phyloP scores from a whole-genome alignment of 73 alveolate genomes.

The Urostyla sp. region DNA sequence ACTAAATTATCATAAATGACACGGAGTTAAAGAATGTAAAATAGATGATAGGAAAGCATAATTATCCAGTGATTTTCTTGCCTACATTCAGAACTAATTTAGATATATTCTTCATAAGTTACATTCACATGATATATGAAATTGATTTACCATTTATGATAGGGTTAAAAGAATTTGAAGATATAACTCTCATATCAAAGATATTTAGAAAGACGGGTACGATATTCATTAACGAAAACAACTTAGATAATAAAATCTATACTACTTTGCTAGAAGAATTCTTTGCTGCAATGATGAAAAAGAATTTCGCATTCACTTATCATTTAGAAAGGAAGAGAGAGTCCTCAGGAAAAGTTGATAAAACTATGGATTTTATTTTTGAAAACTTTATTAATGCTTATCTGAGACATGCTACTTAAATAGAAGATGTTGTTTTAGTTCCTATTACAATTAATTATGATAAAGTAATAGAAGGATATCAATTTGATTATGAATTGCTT shows the following conservation, averaged over 20 bases:
- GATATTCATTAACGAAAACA: conserved; percentile 76
- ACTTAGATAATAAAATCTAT: conserved; percentile 68
- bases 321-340: conserved; percentile 92
- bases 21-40: conserved; percentile 65
- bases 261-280: conserved; percentile 83
- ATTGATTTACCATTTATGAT: conserved; percentile 85
- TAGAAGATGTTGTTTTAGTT: conserved; percentile 76
- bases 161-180: conserved; percentile 86
- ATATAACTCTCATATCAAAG: conserved; percentile 74
- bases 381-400: conserved; percentile 77
- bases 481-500: conserved; percentile 88
- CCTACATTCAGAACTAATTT: conserved; percentile 91
- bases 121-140: conserved; percentile 78
- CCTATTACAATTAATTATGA: conserved; percentile 92
- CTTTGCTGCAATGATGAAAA: conserved; percentile 66
- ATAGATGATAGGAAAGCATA: neutral
- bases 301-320: conserved; percentile 77
- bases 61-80: conserved; percentile 75
- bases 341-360: conserved; percentile 85
- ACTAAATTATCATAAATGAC: conserved; percentile 78
- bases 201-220: conserved; percentile 87
- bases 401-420: conserved; percentile 59
- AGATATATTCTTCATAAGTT: conserved; percentile 82
- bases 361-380: conserved; percentile 81
- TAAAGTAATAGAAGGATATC: conserved; percentile 88